Evolutionary conservation across 2,329 filamentous ascomycete species (phyloP), one percentile per base, ranked within the genome.

Genomic region (Cercospora zeae-maydis): DNA sequence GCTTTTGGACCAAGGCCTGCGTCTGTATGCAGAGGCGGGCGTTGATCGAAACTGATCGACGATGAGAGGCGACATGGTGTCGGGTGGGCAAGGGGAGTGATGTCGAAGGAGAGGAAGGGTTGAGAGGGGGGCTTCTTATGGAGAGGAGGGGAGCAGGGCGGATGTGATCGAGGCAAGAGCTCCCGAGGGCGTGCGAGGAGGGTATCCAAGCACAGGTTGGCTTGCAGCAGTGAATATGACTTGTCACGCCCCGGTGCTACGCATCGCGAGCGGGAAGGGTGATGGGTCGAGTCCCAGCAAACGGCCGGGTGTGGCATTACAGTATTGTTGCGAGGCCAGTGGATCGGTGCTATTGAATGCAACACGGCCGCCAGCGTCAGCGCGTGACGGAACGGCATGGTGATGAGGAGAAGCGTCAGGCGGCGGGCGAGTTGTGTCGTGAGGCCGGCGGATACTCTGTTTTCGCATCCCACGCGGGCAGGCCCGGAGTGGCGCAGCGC

Each of bases 11-110:
- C 67, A 63, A 24, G 66, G 49, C 19, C 60, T 62, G 37, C 64
- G 63, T 52, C 62, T 59, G 3, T 69, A 61, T 3, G 68, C 34
- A 66, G 64, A 21, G 66, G 66, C 39, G 66, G 67, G n/a, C 4
- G 19, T 33, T 8, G n/a, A n/a, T 33, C 39, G 34, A 37, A 52
- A 31, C 21, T 19, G 39, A 9, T 19, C 39, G 13, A 49, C 52
- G 42, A 27, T 45, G 52, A n/a, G 19, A 36, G 49, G 49, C 14
- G 37, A 24, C 42, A n/a, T 27, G 31, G 33, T 42, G 39, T 31
- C 27, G 8, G 56, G 27, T 53, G 49, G 14, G 6, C 30, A 6
- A 11, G 30, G 52, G 36, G 5, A 19, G 13, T 47, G 60, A 9
- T 52, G 19, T 31, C n/a, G 16, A 27, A 58, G 56, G 59, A 59